Conservation (phyloP, 345 rosid genomes). For the Aquilaria sinensis region DNA sequence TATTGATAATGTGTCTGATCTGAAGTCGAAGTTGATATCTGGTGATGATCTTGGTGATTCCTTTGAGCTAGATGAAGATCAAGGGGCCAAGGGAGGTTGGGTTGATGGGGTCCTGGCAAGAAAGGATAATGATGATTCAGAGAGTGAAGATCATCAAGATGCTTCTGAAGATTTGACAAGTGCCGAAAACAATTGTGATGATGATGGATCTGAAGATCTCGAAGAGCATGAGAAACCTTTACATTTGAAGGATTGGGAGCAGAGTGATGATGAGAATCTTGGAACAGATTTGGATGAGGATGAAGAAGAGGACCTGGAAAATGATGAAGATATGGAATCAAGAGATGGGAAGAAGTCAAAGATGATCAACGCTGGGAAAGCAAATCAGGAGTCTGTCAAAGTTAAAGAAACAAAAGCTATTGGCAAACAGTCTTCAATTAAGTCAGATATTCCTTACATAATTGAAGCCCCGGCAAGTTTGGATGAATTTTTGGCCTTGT, state of each 20-base stretch:
- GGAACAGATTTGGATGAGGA: slow-evolving; percentile 49
- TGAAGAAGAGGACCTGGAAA: slow-evolving; percentile 23
- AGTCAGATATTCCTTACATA: slow-evolving; percentile 53
- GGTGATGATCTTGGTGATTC: slow-evolving; percentile 97
- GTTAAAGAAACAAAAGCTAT: slow-evolving; percentile 20
- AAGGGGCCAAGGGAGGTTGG: slow-evolving; percentile 59
- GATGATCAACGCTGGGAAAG: slow-evolving; percentile 23
- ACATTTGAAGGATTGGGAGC: slow-evolving; percentile 78
- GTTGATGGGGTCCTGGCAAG: slow-evolving; percentile 79
- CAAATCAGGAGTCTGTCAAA: slow-evolving; percentile 9
- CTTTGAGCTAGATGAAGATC: slow-evolving; percentile 57
- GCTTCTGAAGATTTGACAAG: slow-evolving; percentile 40
- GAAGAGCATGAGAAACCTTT: slow-evolving; percentile 21
- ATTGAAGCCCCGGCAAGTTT: slow-evolving; percentile 70
- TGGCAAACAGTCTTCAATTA: slow-evolving; percentile 22
- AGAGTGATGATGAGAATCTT: slow-evolving; percentile 74
- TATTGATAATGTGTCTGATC: slow-evolving; percentile 28
- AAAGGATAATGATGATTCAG: slow-evolving; percentile 43
- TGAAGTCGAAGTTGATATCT: slow-evolving; percentile 40
- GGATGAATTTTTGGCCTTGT: slow-evolving; percentile 61
- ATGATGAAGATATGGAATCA: slow-evolving; percentile 25
- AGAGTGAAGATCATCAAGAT: slow-evolving; percentile 45
- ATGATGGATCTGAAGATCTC: slow-evolving; percentile 46
- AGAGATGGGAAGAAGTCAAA: slow-evolving; percentile 28
- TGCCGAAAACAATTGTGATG: slow-evolving; percentile 35